Percentiles rank a stretch among this genome's conserved stretches.
Conservation (phyloP, 176 grass and related monocot species). For the Lolium perenne region DNA sequence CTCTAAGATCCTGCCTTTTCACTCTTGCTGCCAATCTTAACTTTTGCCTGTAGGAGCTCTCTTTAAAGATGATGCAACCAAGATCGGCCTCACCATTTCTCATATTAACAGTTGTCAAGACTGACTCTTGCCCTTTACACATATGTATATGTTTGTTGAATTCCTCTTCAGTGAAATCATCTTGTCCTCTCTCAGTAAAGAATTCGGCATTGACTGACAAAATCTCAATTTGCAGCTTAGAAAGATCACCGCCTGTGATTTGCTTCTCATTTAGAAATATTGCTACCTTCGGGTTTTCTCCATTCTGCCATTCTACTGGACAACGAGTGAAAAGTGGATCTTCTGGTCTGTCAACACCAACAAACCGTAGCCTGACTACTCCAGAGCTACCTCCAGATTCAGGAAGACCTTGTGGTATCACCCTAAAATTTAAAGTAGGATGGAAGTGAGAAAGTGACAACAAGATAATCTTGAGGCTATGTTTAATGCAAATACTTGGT, state of each 20-base stretch:
- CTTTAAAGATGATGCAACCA: background rate
- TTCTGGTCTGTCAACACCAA: background rate
- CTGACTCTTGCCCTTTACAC: slow-evolving; percentile 4
- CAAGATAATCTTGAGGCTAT: too few relatives aligned
- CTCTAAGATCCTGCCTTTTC: background rate
- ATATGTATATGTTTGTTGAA: background rate
- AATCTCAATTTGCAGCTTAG: slow-evolving; percentile 33
- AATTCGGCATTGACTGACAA: slow-evolving; percentile 20
- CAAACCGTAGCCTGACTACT: slow-evolving; percentile 9
- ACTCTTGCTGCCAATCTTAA: slow-evolving; percentile 29
- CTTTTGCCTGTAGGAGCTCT: background rate
- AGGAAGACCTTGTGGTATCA: background rate
- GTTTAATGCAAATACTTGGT: background rate
- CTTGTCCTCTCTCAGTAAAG: slow-evolving; percentile 6
- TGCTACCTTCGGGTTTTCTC: background rate
- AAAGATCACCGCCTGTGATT: slow-evolving; percentile 6
- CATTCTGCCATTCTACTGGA: slow-evolving; percentile 22
- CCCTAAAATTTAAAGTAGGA: background rate
- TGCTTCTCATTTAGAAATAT: slow-evolving; percentile 18
- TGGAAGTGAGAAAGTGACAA: background rate
- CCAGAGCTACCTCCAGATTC: background rate
- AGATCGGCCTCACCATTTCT: background rate
- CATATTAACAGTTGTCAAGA: background rate
- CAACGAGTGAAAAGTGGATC: background rate
- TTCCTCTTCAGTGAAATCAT: background rate